Percentiles rank a stretch among this genome's conserved stretches.
phyloP scores from a whole-genome alignment of 2,329 filamentous ascomycete genomes.

The Colletotrichum spaethianum region DNA sequence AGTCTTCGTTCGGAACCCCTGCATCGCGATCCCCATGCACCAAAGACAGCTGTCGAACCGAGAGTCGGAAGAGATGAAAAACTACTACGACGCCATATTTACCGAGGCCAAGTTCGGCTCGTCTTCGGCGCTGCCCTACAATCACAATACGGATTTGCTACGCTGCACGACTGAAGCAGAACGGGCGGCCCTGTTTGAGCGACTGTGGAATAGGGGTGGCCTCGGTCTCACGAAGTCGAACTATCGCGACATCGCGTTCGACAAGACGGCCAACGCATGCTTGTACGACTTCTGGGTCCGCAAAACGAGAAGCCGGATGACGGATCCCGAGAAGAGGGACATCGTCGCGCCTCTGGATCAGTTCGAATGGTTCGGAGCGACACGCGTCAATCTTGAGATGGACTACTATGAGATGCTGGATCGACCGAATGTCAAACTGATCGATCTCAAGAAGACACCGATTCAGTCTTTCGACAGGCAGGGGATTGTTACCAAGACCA shows the following conservation, averaged over 20 bases:
- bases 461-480: slow-evolving; percentile 11
- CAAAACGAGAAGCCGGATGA: slow-evolving; percentile 22
- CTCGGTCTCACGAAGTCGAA: slow-evolving; percentile 60
- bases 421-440: slow-evolving; percentile 25
- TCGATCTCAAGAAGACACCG: slow-evolving; percentile 26
- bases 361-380: slow-evolving; percentile 18
- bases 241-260: background rate
- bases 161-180: slow-evolving; percentile 52
- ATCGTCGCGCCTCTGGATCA: slow-evolving; percentile 31
- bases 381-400: slow-evolving; percentile 13
- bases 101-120: slow-evolving; percentile 41
- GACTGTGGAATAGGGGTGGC: slow-evolving; percentile 60
- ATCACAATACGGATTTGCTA: background rate
- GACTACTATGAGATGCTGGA: slow-evolving; percentile 41
- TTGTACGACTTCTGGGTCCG: slow-evolving; percentile 37
- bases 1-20: slow-evolving; percentile 72
- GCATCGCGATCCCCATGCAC: slow-evolving; percentile 70
- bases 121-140: slow-evolving; percentile 1
- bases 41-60: slow-evolving; percentile 60
- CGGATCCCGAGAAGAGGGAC: slow-evolving; percentile 27
- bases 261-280: slow-evolving; percentile 23
- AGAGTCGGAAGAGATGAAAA: slow-evolving; percentile 58
- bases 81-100: slow-evolving; percentile 57
- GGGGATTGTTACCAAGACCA: slow-evolving; percentile 21
- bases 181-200: slow-evolving; percentile 58